phyloP scores from a whole-genome alignment of 1,284 basidiomycete species.

The Rhodotorula sp. region DNA sequence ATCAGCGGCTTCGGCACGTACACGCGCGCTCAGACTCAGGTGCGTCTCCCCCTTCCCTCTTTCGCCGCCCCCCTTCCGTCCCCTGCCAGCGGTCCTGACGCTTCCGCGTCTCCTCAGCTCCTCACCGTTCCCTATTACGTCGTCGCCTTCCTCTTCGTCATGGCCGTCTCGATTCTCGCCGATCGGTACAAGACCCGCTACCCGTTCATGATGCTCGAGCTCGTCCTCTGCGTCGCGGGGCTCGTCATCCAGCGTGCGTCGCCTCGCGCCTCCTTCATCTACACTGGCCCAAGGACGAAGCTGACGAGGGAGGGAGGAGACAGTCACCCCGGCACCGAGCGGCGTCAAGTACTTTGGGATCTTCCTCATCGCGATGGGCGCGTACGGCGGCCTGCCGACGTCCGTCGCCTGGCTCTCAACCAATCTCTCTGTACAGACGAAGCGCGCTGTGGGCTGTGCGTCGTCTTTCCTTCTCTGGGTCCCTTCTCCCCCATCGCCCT shows the following conservation, averaged over 20 bases:
- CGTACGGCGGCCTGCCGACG: constrained; percentile 56
- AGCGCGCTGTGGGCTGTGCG: constrained; percentile 56
- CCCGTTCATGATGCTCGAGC: constrained; percentile 63
- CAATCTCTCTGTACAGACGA: constrained; percentile 66
- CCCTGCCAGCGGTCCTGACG: too few species aligned
- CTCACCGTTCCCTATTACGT: constrained; percentile 67
- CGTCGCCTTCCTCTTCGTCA: constrained; percentile 58
- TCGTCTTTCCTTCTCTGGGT: neutral
- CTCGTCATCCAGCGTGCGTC: constrained; percentile 60
- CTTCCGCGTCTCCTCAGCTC: constrained; percentile 52
- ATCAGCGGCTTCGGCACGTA: constrained; percentile 53
- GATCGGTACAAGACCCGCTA: constrained; percentile 63
- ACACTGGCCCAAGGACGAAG: too few species aligned
- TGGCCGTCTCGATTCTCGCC: constrained; percentile 57
- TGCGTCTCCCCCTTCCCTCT: too few species aligned
- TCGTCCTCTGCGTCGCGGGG: constrained; percentile 61
- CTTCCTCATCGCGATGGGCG: constrained; percentile 40
- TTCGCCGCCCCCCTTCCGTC: too few species aligned
- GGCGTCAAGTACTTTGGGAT: constrained; percentile 43
- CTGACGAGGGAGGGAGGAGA: too few species aligned
- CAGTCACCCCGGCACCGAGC: constrained; percentile 31
- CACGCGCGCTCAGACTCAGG: constrained; percentile 46
- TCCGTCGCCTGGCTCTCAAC: constrained; percentile 68
- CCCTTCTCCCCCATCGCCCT: neutral
- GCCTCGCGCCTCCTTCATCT: neutral